These are phyloP conservation scores for Monilinia fructigena DNA, from an alignment of 2,329 filamentous ascomycete species.

Conservation along the genomic window DNA sequence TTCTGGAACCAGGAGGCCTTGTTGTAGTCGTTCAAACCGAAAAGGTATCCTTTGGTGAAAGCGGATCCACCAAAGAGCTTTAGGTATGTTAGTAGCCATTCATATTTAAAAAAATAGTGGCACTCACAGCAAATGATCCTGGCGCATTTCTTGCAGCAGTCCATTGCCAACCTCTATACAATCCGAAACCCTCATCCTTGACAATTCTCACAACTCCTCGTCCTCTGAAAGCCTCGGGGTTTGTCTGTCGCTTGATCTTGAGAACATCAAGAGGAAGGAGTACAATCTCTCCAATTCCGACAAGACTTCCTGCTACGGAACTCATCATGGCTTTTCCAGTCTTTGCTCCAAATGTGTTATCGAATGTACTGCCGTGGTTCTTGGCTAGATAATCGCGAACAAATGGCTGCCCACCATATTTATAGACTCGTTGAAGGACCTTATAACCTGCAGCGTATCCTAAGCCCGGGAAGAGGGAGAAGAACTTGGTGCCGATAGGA, in stretches of 20 bases:
- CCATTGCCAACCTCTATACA: conserved; percentile 97
- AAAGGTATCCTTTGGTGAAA: conserved; percentile 96
- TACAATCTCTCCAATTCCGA: conserved; percentile 96
- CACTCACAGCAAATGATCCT: conserved; percentile 87
- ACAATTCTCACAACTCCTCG: conserved; percentile 88
- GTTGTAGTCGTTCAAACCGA: conserved; percentile 91
- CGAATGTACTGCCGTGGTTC: conserved; percentile 81
- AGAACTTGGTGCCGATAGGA: conserved; percentile 71
- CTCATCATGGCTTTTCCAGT: conserved; percentile 98
- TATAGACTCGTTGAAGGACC: conserved; percentile 94
- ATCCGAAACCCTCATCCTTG: conserved; percentile 87
- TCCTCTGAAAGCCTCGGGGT: conserved; percentile 95
- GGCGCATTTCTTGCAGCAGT: conserved; percentile 95
- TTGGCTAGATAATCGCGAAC: conserved; percentile 82
- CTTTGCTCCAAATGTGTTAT: conserved; percentile 88
- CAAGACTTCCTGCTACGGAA: conserved; percentile 90
- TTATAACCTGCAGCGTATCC: conserved; percentile 99
- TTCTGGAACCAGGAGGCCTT: conserved; percentile 91
- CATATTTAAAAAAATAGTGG: conserved; percentile 30
- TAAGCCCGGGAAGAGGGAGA: conserved; percentile 93
- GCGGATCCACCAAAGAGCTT: conserved; percentile 96
- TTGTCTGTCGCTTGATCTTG: conserved; percentile 99
- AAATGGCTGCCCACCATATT: conserved; percentile 96
- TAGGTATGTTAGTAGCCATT: conserved; percentile 24
- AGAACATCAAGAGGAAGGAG: conserved; percentile 92